Base-by-base conservation (phyloP, 2,329 filamentous ascomycete species). In the Alternaria solani region DNA sequence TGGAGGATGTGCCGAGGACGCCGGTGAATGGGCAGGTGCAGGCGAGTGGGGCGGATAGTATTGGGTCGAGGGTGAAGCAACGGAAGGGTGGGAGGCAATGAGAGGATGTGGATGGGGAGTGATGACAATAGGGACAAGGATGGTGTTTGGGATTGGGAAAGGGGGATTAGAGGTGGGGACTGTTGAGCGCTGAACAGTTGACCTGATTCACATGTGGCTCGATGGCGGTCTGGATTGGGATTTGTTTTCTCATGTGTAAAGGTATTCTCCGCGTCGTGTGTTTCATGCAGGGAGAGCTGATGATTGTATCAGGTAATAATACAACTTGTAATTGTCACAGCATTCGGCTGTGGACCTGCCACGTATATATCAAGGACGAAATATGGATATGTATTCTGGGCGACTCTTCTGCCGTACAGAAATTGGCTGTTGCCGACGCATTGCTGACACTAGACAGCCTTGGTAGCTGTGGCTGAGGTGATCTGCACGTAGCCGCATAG, bases 1-100 rank as follows among this genome's bases (percentile, higher is more conserved):
- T 23, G 4, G 20, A 73, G 4, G 73, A 76, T 54, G 65, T 66
- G 12, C 66, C 72, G 2, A 43, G 32, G 8, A 71, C 68, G 3
- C 66, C 65, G 2, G 62, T 61, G n/a, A 63, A 32, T n/a, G 47
- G 47, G 8, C 7, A 41, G 12, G 56, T 16, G 64, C 43, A 20
- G 51, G 55, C 20, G 65, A 67, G 6, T 42, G 46, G 46, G 11
- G 32, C 55, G 23, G 68, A 63, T 4, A 65, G 57, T 5, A 68
- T 71, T 49, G 69, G 60, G 6, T 66, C 62, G 25, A 59, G 64
- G 26, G 56, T 71, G 12, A 63, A 68, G 55, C 63, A 68, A 41
- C 52, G 69, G 30, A 71, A 69, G 55, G 55, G 62, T 12, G 63
- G 26, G 20, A 60, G 57, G 30, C 34, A 56, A 52, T 52, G 16